Percentiles rank a stretch among this genome's conserved stretches.
Conservation (phyloP, 805 yeast genomes). For the Candida ascalaphidarum region DNA sequence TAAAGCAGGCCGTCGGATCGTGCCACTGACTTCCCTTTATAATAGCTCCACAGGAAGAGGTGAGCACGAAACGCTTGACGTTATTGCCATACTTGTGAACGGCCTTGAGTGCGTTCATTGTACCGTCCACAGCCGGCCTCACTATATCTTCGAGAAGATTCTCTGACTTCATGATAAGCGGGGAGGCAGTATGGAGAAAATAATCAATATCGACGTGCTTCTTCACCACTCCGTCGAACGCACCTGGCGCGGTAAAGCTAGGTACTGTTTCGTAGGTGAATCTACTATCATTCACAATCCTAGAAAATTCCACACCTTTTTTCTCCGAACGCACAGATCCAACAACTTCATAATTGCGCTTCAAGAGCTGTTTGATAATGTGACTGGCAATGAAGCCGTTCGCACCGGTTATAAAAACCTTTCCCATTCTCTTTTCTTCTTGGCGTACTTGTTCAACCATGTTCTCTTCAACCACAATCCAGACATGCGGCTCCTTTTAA, state of each 20-base stretch:
- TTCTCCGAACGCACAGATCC: background rate
- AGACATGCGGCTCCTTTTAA: too few relatives aligned
- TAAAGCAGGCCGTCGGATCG: too few relatives aligned
- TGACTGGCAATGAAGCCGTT: background rate
- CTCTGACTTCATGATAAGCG: slow-evolving; percentile 37
- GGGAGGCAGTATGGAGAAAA: slow-evolving; percentile 57
- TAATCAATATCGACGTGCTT: slow-evolving; percentile 42
- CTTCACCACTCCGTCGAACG: slow-evolving; percentile 38
- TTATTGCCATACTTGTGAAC: slow-evolving; percentile 33
- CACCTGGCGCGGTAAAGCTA: slow-evolving; percentile 36
- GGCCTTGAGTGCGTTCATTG: slow-evolving; percentile 43
- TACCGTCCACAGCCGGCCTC: slow-evolving; percentile 50
- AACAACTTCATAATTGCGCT: background rate
- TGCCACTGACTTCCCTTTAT: slow-evolving; percentile 1
- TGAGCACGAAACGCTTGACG: slow-evolving; percentile 10
- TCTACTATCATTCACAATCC: slow-evolving; percentile 9
- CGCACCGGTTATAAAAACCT: background rate
- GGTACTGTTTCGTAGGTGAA: slow-evolving; percentile 38
- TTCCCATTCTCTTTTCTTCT: too few relatives aligned
- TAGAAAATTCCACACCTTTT: too few relatives aligned
- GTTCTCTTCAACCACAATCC: too few relatives aligned
- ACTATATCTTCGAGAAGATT: slow-evolving; percentile 43
- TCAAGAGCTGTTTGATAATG: background rate
- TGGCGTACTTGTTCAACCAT: too few relatives aligned
- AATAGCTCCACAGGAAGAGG: slow-evolving; percentile 13